Evolutionary conservation across 768 basidiomycete species (phyloP), one percentile per base, ranked within the genome.

Genomic region (Lentinus brumalis): DNA sequence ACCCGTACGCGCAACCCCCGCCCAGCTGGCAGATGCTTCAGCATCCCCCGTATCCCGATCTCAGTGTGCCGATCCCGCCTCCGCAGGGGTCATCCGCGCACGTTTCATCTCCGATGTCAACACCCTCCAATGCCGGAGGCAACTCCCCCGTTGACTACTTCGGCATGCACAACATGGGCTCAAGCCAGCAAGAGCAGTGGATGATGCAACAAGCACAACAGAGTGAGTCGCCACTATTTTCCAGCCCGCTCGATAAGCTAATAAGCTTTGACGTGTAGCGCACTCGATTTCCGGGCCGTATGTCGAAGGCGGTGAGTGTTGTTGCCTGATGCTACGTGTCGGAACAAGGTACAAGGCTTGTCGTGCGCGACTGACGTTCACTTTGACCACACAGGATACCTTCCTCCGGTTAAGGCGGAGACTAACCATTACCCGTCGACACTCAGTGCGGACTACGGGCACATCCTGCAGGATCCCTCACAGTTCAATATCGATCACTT

Each of bases 61-160:
- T 52, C 32, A 10, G 21, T 9, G 46, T 50, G n/a, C 52, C 53
- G 7, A 16, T 51, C 30, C 61, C 39, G 7, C 56, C 56, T 6
- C 61, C 57, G 47, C 21, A 52, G 6, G 39, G 53, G 2, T 50
- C 42, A 29, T 56, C 57, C 31, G 53, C 50, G 31, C 62, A 63
- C 49, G 62, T 63, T 63, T 50, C 57, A 59, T 63, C 62, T 59
- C 62, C 62, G 57, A 44, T 56, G 32, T 59, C 62, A 4, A 52
- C 62, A 1, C 58, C 57, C 54, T 63, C 57, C 53, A 56, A 56
- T 53, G 57, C 26, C 16, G 50, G 47, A 15, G 54, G 42, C 50
- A 59, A 47, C 62, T 63, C 62, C 2, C 62, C 62, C 42, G 54
- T 59, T 35, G 62, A 59, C 53, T 59, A 63, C 54, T 63, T 63